Base-by-base conservation (phyloP, 768 basidiomycete genomes). In the Saitozyma sp. region DNA sequence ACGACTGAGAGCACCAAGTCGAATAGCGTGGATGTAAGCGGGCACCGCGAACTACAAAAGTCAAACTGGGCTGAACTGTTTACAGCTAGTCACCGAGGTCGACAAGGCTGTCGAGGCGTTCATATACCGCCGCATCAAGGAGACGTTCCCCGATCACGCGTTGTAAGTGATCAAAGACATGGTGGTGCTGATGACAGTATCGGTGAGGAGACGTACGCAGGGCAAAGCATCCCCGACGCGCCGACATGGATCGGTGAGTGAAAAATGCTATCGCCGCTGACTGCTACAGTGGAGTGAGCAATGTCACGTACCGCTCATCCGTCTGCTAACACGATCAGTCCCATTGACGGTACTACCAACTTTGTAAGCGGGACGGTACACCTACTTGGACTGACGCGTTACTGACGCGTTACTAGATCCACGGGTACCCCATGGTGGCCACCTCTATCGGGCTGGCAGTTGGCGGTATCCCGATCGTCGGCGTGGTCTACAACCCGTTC, bases 201-300 rank as follows among this genome's bases (percentile, higher is more conserved):
- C 62, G 95, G 95, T 59, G 95, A 99, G 76, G 95, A 97, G 81
- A 89, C 89, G 0, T 93, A 89, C 69, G 69, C 74, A 78, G 83
- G 60, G 83, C 66, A 76, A n/a, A 83, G 86, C 9, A 79, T 95
- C 60, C 91, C 90, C 1, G 89, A 96, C 70, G 87, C 87, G 39
- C 92, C 93, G 6, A 98, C 95, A 0, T 99, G 90, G 82, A 96
- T 95, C 71, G 90, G 94, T 62, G 91, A 95, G 78, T 93, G n/a
- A n/a, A n/a, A n/a, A n/a, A n/a, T n/a, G n/a, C n/a, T 6, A 4
- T 6, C n/a, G 45, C n/a, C n/a, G 56, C 62, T 63, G 57, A 63
- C n/a, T 40, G 9, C 2, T 6, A 3, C 20, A 63, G 64, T 68
- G 45, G 58, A 61, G 64, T 65, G 41, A 58, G 60, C 38, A 43